Base-by-base conservation (phyloP, 805 yeast genomes). In the Saturnispora silvae region DNA sequence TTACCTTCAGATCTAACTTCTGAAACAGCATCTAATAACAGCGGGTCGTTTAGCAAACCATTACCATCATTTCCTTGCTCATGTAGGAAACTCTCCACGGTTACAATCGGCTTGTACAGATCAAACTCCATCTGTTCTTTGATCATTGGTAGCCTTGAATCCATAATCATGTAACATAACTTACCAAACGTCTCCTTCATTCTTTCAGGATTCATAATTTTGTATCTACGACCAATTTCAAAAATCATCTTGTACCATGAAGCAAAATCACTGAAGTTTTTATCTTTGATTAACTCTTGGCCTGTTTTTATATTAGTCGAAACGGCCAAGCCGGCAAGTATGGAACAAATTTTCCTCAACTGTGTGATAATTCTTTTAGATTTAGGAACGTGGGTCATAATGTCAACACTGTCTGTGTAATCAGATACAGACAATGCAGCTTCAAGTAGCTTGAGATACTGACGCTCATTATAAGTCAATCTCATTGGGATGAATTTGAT, bases 141-240 rank as follows among this genome's bases (percentile, higher is more conserved):
- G 41, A 81, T 71, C 46, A 81, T 85, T 0, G 85, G 81, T 20
- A 79, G 57, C 33, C 82, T 61, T 2, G 92, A 81, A 56, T 81
- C 94, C 92, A 82, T 81, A 26, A 81, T 75, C 81, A 81, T 82
- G 55, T 81, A 81, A 60, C 82, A 77, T 40, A 82, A 60, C 49
- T 81, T 81, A 32, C 94, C 94, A 54, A 75, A 82, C 4, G 76
- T 76, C 49, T 77, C 82, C 43, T 86, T 67, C 82, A 82, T 77
- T 48, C 74, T 68, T 47, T 81, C 86, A 0, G 94, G 94, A 50
- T 81, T 81, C 86, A 81, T 77, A 48, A 82, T 76, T 52, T 81
- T 81, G 59, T 81, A 81, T 31, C 92, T 65, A 48, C 92, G 65
- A 18, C 92, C 92, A 42, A 81, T 73, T 57, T 81, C 92, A 53